A percentile compares a stretch with the other conserved stretches of the same genome.
These are phyloP conservation scores for Malassezia dermatis DNA, from an alignment of 1,284 basidiomycete genomes.

Conservation along the genomic window DNA sequence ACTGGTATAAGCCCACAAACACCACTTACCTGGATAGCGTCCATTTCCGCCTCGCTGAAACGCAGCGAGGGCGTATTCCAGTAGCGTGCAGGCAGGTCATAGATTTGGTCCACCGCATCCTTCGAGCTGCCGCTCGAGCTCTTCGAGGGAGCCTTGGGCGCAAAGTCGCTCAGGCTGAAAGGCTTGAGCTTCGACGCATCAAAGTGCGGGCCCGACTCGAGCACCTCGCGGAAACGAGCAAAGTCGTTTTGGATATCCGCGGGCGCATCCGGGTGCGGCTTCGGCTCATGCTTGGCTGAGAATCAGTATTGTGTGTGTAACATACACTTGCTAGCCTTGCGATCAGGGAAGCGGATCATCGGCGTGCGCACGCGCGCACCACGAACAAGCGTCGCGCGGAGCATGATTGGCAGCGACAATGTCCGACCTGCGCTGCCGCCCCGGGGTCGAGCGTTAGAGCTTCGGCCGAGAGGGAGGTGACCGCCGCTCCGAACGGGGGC, in stretches of 20 bases:
- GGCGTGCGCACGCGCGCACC: conserved; percentile 30
- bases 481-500: background rate
- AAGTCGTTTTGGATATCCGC: conserved; percentile 27
- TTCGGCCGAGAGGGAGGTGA: conserved; percentile 7
- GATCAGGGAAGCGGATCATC: conserved; percentile 35
- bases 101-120: conserved; percentile 16
- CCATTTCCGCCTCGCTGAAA: conserved; percentile 35
- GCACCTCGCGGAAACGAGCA: conserved; percentile 35
- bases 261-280: conserved; percentile 44
- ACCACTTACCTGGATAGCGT: conserved; percentile 37
- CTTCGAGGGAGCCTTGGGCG: background rate
- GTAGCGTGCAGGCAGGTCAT: conserved; percentile 33
- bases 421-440: background rate
- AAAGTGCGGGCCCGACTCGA: conserved; percentile 40
- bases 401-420: conserved; percentile 17
- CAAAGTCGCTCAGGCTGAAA: background rate
- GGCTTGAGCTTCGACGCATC: conserved; percentile 32
- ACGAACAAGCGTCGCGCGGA: conserved; percentile 26
- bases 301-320: background rate
- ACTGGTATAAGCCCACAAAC: conserved; percentile 2
- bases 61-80: conserved; percentile 36
- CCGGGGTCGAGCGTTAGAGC: background rate
- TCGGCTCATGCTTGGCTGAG: conserved; percentile 29
- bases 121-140: background rate
- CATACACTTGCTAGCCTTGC: conserved; percentile 30